Evolutionary conservation across 2,329 filamentous ascomycete genomes (phyloP).

Genomic region (Berkeleyomyces basicola): DNA sequence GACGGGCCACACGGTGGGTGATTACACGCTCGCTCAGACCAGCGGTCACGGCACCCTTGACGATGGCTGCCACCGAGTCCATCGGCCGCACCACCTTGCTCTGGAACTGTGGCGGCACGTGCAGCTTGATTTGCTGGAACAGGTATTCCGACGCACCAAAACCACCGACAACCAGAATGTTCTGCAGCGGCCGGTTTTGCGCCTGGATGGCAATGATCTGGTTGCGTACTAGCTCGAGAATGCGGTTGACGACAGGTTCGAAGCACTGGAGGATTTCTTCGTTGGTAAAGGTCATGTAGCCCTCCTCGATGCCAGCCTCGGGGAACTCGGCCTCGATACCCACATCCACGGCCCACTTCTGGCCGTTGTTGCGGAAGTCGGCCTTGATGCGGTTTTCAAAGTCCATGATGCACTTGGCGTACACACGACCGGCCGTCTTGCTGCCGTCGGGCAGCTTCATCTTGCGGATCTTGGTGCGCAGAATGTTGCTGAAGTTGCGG

Average conservation of each 20-base stretch:
- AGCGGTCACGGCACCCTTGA: constrained; percentile 93
- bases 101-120: constrained; percentile 96
- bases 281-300: constrained; percentile 99
- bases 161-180: constrained; percentile 91
- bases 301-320: constrained; percentile 93
- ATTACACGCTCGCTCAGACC: constrained; percentile 95
- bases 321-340: constrained; percentile 97
- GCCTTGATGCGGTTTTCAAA: constrained; percentile 99
- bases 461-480: constrained; percentile 93
- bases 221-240: constrained; percentile 87
- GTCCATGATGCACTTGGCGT: constrained; percentile 99
- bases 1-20: constrained; percentile 88
- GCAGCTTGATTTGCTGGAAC: constrained; percentile 98
- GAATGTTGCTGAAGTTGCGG: constrained; percentile 94
- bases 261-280: constrained; percentile 98
- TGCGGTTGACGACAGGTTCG: constrained; percentile 93
- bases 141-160: constrained; percentile 98
- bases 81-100: constrained; percentile 95
- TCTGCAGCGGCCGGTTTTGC: constrained; percentile 85
- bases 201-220: constrained; percentile 99
- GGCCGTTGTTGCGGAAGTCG: constrained; percentile 96
- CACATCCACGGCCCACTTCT: constrained; percentile 98
- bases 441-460: constrained; percentile 98
- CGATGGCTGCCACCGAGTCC: constrained; percentile 96
- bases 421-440: constrained; percentile 93